A percentile compares a stretch with the other conserved stretches of the same genome.
phyloP scores from a whole-genome alignment of 148 eudicot species.

The Mesembryanthemum crystallinum region DNA sequence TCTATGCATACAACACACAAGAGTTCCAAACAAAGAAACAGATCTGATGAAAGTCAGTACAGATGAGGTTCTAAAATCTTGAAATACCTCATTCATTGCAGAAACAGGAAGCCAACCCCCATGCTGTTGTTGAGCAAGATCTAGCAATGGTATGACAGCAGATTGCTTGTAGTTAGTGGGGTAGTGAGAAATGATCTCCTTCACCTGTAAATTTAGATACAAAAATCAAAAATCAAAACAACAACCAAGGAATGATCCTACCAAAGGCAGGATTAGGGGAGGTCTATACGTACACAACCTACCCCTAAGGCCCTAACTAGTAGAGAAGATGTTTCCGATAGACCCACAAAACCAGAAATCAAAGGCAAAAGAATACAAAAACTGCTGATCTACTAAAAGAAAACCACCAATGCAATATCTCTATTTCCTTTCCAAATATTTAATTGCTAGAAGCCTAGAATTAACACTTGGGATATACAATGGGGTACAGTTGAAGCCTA shows the following conservation, averaged over 20 bases:
- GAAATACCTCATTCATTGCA: conserved; percentile 89
- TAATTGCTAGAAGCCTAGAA: neutral
- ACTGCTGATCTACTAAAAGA: neutral
- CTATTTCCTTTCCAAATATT: neutral
- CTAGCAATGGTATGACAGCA: conserved; percentile 93
- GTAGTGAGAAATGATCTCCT: conserved; percentile 82
- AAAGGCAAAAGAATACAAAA: neutral
- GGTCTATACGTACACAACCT: too few species aligned
- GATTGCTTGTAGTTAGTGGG: conserved; percentile 99
- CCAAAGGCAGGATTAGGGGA: too few species aligned
- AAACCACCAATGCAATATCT: neutral
- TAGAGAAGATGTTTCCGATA: too few species aligned
- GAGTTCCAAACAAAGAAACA: neutral
- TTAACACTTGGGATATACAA: neutral
- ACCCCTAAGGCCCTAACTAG: too few species aligned
- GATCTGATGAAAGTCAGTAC: conserved; percentile 1
- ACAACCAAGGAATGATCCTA: too few species aligned
- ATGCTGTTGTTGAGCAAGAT: conserved; percentile 97
- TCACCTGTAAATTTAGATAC: conserved; percentile 48
- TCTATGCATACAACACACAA: neutral
- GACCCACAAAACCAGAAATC: too few species aligned
- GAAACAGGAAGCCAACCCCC: conserved; percentile 99
- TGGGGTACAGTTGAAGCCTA: neutral
- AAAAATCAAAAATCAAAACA: too few species aligned
- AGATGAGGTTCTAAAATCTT: too few species aligned